These are phyloP conservation scores for Ulota crispa DNA, from an alignment of 225 moss, liverwort and hornwort genomes.

Conservation along the genomic window DNA sequence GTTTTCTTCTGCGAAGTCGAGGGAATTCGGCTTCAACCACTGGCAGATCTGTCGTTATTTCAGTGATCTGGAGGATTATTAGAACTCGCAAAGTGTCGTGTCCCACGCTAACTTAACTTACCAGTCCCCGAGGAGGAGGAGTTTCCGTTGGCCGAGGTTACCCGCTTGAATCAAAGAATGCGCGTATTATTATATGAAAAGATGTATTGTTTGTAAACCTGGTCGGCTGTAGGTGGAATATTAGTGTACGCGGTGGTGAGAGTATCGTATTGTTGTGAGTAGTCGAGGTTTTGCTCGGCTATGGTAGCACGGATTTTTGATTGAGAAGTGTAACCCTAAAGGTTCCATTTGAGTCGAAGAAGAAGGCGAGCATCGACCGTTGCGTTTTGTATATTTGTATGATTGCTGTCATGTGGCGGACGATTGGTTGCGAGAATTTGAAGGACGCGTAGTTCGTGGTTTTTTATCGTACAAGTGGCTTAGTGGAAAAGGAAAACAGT, in stretches of 20 bases:
- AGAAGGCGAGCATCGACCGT: not conserved
- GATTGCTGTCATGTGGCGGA: not conserved
- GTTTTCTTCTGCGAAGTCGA: not conserved
- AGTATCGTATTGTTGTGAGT: not conserved
- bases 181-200: not conserved
- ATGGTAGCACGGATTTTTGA: not conserved
- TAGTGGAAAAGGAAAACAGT: not conserved
- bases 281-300: not conserved
- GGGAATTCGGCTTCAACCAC: not conserved
- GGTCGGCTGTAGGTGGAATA: not conserved
- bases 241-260: not conserved
- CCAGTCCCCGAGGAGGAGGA: not conserved
- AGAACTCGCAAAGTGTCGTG: not conserved
- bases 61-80: constrained; percentile 4
- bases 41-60: not conserved
- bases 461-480: not conserved
- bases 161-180: constrained; percentile 11
- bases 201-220: constrained; percentile 9
- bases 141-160: not conserved
- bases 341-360: not conserved
- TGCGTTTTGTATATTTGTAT: not conserved
- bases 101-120: not conserved
- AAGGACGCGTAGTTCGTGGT: not conserved
- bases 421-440: constrained; percentile 13
- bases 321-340: constrained; percentile 21